Percentiles rank a stretch among this genome's conserved stretches.
Evolutionary conservation across 2,329 filamentous ascomycete species (phyloP).

Genomic region (Teratosphaeria epicoccoides): DNA sequence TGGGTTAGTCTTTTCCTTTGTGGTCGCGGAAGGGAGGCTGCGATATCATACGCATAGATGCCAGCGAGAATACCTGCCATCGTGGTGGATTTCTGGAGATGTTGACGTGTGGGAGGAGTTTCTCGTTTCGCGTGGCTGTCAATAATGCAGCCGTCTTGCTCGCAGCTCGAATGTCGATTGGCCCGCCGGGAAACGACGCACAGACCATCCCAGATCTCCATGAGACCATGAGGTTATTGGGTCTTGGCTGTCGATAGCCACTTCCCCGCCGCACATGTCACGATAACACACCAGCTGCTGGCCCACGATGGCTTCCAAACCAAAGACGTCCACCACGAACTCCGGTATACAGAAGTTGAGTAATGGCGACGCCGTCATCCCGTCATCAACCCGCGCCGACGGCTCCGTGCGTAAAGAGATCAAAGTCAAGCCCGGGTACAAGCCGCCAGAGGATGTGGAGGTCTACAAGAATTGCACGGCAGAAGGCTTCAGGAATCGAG

Average conservation of each 20-base stretch:
- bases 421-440: constrained; percentile 84
- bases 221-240: too few species aligned
- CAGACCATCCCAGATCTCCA: background rate
- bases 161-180: background rate
- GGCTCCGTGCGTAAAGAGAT: constrained; percentile 91
- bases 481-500: constrained; percentile 70
- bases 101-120: background rate
- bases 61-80: constrained; percentile 50
- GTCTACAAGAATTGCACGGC: constrained; percentile 90
- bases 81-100: constrained; percentile 18
- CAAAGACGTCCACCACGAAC: constrained; percentile 18
- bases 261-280: background rate
- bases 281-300: constrained; percentile 9
- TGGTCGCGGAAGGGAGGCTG: constrained; percentile 7
- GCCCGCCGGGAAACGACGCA: background rate
- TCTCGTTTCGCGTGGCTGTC: background rate
- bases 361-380: constrained; percentile 79
- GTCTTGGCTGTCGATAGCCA: background rate
- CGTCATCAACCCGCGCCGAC: constrained; percentile 74
- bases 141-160: background rate
- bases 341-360: constrained; percentile 56
- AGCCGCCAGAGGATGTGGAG: constrained; percentile 88
- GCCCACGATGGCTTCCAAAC: background rate
- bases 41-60: constrained; percentile 42
- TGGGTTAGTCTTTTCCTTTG: constrained; percentile 18